Evolutionary conservation across 352 stramenopile genomes (phyloP), one percentile per base, ranked within the genome.

Genomic region (Phytophthora pluvialis): DNA sequence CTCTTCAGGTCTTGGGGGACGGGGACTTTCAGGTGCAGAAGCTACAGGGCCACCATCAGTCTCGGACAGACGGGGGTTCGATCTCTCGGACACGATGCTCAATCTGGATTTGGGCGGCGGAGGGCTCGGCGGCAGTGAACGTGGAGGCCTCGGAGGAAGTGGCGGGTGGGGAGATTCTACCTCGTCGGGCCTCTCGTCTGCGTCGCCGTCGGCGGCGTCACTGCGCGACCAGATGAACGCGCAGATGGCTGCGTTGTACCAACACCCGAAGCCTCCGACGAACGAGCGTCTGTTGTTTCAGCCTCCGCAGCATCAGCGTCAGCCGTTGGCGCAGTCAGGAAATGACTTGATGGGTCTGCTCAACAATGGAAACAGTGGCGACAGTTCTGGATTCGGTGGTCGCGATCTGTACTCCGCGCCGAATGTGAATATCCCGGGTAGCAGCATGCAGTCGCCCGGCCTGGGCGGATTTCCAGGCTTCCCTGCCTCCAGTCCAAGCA

Each of bases 141-240:
- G 45, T 32, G 28, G 61, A 35, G 38, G 28, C 38, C 45, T 50
- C 8, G 44, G 44, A 51, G 49, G 42, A 15, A 44, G 54, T 44
- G 48, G 32, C 13, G 31, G 29, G 16, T 69, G 63, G 44, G 63
- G 58, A n/a, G 67, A 68, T 28, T 2, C 21, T 2, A 53, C 54
- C 3, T 38, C 64, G 5, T 7, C 43, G 7, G 48, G 48, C 50
- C 38, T 66, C 4, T 64, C 60, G 15, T 78, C 72, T 8, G 62
- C 47, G 29, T 73, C 61, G n/a, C 64, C 71, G 12, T 66, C 59
- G 11, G 61, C 69, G 43, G 39, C 58, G 3, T 78, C 65, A 13
- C 60, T 92, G 10, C 76, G 81, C 16, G 83, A 92, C 28, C 73
- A 92, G 50, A 90, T 90, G 83, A 92, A 92, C 69, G 80, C 83